Evolutionary conservation across 352 stramenopile species (phyloP).

Genomic region (Aphanomyces cochlioides): DNA sequence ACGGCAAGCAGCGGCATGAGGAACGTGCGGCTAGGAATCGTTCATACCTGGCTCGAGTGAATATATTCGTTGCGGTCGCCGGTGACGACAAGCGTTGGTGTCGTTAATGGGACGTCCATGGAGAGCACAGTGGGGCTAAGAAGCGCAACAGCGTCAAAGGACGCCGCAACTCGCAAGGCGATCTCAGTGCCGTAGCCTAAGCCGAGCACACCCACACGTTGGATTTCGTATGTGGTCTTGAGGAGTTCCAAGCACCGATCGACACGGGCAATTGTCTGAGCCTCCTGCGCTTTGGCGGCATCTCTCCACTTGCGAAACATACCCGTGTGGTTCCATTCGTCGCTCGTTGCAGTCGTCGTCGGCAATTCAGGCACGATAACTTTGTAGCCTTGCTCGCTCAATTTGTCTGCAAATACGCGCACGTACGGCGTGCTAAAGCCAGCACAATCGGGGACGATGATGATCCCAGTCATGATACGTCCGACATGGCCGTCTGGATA

Average conservation of each 20-base stretch:
- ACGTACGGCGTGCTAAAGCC: constrained; percentile 33
- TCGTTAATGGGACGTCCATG: constrained; percentile 30
- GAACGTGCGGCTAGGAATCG: background rate
- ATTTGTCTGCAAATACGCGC: constrained; percentile 75
- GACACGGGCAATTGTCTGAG: constrained; percentile 37
- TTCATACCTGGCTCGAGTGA: constrained; percentile 57
- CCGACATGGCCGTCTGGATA: constrained; percentile 67
- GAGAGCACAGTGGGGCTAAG: constrained; percentile 51
- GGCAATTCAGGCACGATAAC: constrained; percentile 67
- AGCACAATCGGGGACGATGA: constrained; percentile 51
- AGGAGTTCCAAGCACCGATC: constrained; percentile 56
- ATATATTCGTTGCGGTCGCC: constrained; percentile 63
- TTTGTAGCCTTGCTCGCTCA: constrained; percentile 86
- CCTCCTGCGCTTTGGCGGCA: constrained; percentile 23
- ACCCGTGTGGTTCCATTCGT: constrained; percentile 21
- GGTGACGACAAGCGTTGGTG: constrained; percentile 61
- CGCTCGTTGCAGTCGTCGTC: constrained; percentile 27
- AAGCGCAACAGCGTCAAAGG: constrained; percentile 60
- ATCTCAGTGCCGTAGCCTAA: constrained; percentile 65
- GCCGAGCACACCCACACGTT: constrained; percentile 66
- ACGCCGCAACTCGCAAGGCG: constrained; percentile 56
- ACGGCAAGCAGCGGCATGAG: background rate
- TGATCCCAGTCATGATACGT: constrained; percentile 76
- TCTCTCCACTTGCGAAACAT: constrained; percentile 22
- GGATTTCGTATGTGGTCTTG: constrained; percentile 63